A percentile compares a stretch with the other conserved stretches of the same genome.
Evolutionary conservation across 1,284 basidiomycete species (phyloP).

Genomic region (Tilletia setariae): DNA sequence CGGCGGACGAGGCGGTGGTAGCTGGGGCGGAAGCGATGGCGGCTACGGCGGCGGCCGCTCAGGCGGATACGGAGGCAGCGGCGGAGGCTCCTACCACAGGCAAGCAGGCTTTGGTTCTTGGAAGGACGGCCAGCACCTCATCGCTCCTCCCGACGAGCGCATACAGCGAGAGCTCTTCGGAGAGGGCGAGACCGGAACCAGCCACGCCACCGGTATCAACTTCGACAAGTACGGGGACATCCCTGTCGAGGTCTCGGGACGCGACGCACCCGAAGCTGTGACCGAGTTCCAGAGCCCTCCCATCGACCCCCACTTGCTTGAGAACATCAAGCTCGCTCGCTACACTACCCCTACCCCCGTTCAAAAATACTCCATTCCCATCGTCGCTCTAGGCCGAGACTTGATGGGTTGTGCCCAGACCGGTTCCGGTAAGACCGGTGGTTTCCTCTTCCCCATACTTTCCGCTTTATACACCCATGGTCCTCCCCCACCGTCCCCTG

Average conservation of each 20-base stretch:
- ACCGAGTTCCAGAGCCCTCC: slow-evolving; percentile 81
- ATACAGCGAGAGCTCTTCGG: slow-evolving; percentile 96
- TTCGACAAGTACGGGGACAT: slow-evolving; percentile 99
- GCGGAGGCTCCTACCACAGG: not conserved
- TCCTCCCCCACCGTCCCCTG: slow-evolving; percentile 67
- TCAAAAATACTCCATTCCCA: slow-evolving; percentile 99
- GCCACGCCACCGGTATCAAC: slow-evolving; percentile 94
- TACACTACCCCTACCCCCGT: slow-evolving; percentile 96
- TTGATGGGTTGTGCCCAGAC: slow-evolving; percentile 99
- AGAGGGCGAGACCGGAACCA: slow-evolving; percentile 67
- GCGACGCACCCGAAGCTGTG: slow-evolving; percentile 90
- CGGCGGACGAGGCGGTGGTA: not conserved
- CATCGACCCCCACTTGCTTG: slow-evolving; percentile 85
- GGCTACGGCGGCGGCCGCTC: slow-evolving; percentile 13
- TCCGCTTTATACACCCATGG: slow-evolving; percentile 86
- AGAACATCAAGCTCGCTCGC: slow-evolving; percentile 88
- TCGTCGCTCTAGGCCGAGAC: slow-evolving; percentile 83
- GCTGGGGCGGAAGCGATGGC: slow-evolving; percentile 11
- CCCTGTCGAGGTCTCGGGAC: slow-evolving; percentile 95
- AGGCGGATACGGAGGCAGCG: slow-evolving; percentile 7
- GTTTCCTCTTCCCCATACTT: slow-evolving; percentile 98
- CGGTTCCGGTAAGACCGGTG: slow-evolving; percentile 97
- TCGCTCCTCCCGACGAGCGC: slow-evolving; percentile 75
- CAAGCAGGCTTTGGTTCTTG: slow-evolving; percentile 65
- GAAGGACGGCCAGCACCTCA: slow-evolving; percentile 82